A percentile compares a stretch with the other conserved stretches of the same genome.
Evolutionary conservation across 2,329 filamentous ascomycete species (phyloP).

Genomic region (Epichloe sp.): DNA sequence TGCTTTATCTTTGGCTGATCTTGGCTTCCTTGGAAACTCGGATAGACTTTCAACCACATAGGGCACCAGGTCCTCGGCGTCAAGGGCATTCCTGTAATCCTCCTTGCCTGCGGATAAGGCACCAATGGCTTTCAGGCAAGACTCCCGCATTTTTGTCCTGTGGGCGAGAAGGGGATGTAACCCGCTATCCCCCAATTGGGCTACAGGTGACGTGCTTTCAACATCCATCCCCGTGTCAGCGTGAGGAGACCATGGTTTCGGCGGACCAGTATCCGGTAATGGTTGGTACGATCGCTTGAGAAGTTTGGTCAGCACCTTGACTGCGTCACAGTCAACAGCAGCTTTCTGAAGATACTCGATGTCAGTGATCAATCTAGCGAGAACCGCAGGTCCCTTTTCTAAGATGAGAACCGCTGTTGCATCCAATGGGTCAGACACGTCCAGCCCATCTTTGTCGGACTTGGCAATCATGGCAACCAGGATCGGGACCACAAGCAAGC

Average conservation of each 20-base stretch:
- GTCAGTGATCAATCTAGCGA: conserved; percentile 68
- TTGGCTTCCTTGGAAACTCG: conserved; percentile 39
- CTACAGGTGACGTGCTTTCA: conserved; percentile 21
- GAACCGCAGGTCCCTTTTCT: conserved; percentile 59
- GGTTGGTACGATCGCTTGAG: conserved; percentile 39
- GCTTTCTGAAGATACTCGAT: conserved; percentile 69
- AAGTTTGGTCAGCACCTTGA: conserved; percentile 33
- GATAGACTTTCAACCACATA: conserved; percentile 73
- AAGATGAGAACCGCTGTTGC: conserved; percentile 31
- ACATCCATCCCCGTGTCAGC: conserved; percentile 21
- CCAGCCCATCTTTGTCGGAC: conserved; percentile 31
- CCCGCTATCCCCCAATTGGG: conserved; percentile 46
- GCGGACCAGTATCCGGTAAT: conserved; percentile 18
- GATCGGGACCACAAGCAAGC: conserved; percentile 55
- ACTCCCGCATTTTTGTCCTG: conserved; percentile 63
- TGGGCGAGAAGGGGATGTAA: conserved; percentile 49
- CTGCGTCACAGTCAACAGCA: conserved; percentile 52
- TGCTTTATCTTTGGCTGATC: conserved; percentile 25
- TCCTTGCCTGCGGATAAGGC: conserved; percentile 72
- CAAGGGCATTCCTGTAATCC: conserved; percentile 67
- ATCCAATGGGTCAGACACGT: conserved; percentile 24
- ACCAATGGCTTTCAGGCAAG: conserved; percentile 65
- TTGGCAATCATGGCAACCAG: conserved; percentile 48
- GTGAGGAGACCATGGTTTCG: conserved; percentile 27
- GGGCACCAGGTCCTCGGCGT: conserved; percentile 66